Percentiles rank a stretch among this genome's conserved stretches.
Evolutionary conservation across 164 flowering plant species (phyloP).

Genomic region (Houttuynia cordata): DNA sequence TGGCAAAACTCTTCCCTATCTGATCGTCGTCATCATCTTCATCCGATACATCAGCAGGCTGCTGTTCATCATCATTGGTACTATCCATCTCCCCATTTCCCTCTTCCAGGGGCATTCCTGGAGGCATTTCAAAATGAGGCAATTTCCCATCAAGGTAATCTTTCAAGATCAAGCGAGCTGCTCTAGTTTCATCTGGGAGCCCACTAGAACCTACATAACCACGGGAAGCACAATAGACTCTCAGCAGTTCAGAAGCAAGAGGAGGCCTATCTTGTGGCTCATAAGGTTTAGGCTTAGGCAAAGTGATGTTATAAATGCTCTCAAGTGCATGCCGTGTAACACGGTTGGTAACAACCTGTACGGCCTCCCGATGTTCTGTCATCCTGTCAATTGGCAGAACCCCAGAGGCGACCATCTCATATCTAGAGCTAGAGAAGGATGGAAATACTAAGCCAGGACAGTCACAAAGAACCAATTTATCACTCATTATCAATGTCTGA

Average conservation of each 20-base stretch:
- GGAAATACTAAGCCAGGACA: slow-evolving; percentile 97
- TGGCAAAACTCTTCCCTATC: background rate
- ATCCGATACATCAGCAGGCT: slow-evolving; percentile 15
- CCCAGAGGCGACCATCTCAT: slow-evolving; percentile 90
- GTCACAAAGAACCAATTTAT: slow-evolving; percentile 76
- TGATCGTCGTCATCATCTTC: slow-evolving; percentile 25
- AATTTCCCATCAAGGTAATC: slow-evolving; percentile 88
- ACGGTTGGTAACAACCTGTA: slow-evolving; percentile 75
- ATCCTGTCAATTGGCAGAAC: slow-evolving; percentile 88
- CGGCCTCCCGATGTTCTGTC: slow-evolving; percentile 83
- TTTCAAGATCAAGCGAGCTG: slow-evolving; percentile 73
- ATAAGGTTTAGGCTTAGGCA: slow-evolving; percentile 85
- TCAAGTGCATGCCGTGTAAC: slow-evolving; percentile 60
- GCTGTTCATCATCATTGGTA: slow-evolving; percentile 7
- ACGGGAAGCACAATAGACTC: slow-evolving; percentile 79
- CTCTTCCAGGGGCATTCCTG: slow-evolving; percentile 22
- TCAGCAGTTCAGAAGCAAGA: slow-evolving; percentile 58
- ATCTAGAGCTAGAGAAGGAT: slow-evolving; percentile 86
- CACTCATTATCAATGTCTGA: slow-evolving; percentile 79
- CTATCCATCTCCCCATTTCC: slow-evolving; percentile 10
- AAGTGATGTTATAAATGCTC: slow-evolving; percentile 48
- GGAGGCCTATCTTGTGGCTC: slow-evolving; percentile 79
- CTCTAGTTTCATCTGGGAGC: slow-evolving; percentile 85
- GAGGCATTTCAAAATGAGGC: slow-evolving; percentile 73
- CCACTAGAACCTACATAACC: slow-evolving; percentile 85